Evolutionary conservation across 1,284 basidiomycete genomes (phyloP).

Genomic region (Porodaedalea pini): DNA sequence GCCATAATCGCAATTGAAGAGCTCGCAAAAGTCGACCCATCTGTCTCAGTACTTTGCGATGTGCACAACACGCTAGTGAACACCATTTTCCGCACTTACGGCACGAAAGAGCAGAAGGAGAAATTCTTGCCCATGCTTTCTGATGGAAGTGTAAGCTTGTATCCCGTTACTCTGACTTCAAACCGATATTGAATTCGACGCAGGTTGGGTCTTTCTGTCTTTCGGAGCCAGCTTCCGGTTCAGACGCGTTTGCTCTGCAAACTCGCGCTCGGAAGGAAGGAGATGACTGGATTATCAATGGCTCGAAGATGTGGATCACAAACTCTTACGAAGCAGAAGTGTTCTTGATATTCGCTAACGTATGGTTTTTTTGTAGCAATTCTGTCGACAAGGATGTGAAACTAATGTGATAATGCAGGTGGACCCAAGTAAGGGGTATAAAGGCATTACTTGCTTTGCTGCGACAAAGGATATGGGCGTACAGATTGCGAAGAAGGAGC

Average conservation of each 20-base stretch:
- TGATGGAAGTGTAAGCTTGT: constrained; percentile 60
- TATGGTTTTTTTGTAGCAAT: constrained; percentile 31
- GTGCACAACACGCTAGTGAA: constrained; percentile 99
- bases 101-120: constrained; percentile 78
- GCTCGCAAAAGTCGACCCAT: constrained; percentile 93
- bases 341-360: constrained; percentile 93
- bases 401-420: constrained; percentile 40
- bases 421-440: constrained; percentile 95
- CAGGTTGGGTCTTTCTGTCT: constrained; percentile 96
- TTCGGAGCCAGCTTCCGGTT: constrained; percentile 90
- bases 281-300: constrained; percentile 83
- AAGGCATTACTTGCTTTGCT: constrained; percentile 97
- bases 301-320: constrained; percentile 99
- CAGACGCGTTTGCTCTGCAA: constrained; percentile 96
- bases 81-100: constrained; percentile 90
- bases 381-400: not conserved
- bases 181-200: not conserved
- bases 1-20: constrained; percentile 98
- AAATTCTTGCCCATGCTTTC: constrained; percentile 88
- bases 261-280: constrained; percentile 87
- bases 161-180: not conserved
- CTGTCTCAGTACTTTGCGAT: constrained; percentile 94
- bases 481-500: constrained; percentile 97
- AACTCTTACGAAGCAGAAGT: constrained; percentile 96
- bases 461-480: constrained; percentile 97